Base-by-base conservation (phyloP, 305 asterid genomes). In the Rubia peregrina region DNA sequence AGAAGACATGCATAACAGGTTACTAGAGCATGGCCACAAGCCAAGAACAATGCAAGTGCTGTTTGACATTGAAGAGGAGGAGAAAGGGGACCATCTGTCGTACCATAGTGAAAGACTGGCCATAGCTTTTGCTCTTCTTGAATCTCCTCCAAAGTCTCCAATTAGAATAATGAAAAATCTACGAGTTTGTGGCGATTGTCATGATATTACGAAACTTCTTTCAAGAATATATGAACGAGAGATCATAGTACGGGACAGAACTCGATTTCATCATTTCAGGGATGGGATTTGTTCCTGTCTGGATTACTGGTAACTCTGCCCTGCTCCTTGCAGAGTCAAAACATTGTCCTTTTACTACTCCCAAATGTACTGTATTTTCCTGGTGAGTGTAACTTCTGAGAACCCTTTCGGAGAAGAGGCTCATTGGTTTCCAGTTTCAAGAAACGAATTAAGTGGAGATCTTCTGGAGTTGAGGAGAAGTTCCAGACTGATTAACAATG, bases 41-140 rank as follows among this genome's bases (percentile, higher is more conserved):
- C 80, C 88, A n/a, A 75, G 83, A 43, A 83, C 86, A 14, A 67
- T 81, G 67, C 87, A 85, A 42, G 89, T 89, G 72, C 22, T 86
- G 86, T 86, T 89, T 26, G 95, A 89, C 66, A 81, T 88, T 69
- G 95, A 86, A 69, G 90, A 84, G 76, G 91, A 88, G 76, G 90
- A 88, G 73, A 86, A 83, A 81, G 88, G 77, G 74, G 85, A 72
- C 36, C 85, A 89, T 22, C 80, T 86, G 2, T 75, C 78, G 7
- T 83, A 83, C 75, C 90, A 88, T 53, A 88, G 90, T 62, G 92
- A 88, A 48, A 82, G 88, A 42, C 33, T 86, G 17, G 92, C 95
- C 24, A 81, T 83, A 61, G 90, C 90, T 3, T 83, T 85, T 77
- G 86, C 90, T 56, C 85, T 85, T 7, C 49, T 82, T 26, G 82